Percentiles rank a stretch among this genome's conserved stretches.
These are phyloP conservation scores for Guadua angustifolia DNA, from an alignment of 176 grass and related monocot species.

Conservation along the genomic window DNA sequence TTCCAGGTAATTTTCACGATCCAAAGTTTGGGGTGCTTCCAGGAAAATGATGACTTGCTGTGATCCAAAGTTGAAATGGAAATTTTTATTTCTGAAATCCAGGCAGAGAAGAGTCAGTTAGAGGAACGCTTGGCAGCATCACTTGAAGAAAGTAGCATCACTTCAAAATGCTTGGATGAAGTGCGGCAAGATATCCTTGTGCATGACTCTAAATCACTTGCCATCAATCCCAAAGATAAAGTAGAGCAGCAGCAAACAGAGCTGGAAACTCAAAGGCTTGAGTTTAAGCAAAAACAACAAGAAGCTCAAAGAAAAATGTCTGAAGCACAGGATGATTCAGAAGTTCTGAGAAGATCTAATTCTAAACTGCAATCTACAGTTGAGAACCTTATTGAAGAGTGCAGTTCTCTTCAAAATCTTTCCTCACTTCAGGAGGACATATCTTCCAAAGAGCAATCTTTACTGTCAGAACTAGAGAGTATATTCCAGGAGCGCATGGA, in stretches of 20 bases:
- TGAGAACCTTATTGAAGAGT: conserved; percentile 97
- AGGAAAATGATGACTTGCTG: conserved; percentile 67
- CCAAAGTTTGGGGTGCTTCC: too few relatives aligned
- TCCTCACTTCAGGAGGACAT: conserved; percentile 75
- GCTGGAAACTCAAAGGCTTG: conserved; percentile 71
- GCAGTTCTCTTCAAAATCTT: conserved; percentile 82
- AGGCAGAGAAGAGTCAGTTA: conserved; percentile 63
- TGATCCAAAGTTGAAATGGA: conserved; percentile 67
- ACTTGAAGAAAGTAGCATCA: conserved; percentile 68
- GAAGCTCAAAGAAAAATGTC: conserved; percentile 69
- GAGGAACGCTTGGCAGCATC: conserved; percentile 65
- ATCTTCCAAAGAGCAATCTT: conserved; percentile 79
- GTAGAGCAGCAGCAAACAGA: conserved; percentile 70
- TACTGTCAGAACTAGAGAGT: conserved; percentile 84
- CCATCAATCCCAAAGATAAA: conserved; percentile 78
- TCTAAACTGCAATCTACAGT: conserved; percentile 80
- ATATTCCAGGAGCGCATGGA: conserved; percentile 97
- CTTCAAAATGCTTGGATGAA: conserved; percentile 82
- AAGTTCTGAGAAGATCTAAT: conserved; percentile 82
- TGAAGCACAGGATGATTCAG: conserved; percentile 77
- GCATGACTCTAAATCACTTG: conserved; percentile 72
- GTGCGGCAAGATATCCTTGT: conserved; percentile 64
- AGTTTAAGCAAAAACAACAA: conserved; percentile 82
- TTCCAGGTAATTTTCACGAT: too few relatives aligned
- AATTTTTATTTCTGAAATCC: conserved; percentile 57